A percentile compares a stretch with the other conserved stretches of the same genome.
phyloP scores from a whole-genome alignment of 139 green algal species.

The Pedinophyceae sp. region DNA sequence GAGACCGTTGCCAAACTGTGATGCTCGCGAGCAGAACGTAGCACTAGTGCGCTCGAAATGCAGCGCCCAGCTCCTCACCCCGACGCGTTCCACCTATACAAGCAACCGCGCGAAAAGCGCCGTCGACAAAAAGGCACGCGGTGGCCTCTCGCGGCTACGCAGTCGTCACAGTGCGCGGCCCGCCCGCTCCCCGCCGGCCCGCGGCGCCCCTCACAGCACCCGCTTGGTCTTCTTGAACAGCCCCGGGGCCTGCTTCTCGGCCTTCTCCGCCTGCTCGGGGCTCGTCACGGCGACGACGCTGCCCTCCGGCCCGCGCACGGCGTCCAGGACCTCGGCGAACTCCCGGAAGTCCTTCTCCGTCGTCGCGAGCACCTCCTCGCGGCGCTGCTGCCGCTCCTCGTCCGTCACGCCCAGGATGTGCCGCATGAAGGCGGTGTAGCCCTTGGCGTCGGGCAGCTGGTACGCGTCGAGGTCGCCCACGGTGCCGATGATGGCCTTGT shows the following conservation, averaged over 20 bases:
- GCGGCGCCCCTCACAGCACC: conserved; percentile 23
- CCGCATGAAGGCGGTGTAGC: conserved; percentile 55
- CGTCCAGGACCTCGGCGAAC: conserved; percentile 57
- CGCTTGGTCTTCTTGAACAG: conserved; percentile 54
- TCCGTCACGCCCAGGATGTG: conserved; percentile 81
- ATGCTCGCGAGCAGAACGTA: too few species aligned
- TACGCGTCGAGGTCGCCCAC: conserved; percentile 89
- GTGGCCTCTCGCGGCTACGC: too few species aligned
- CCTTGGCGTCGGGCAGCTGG: conserved; percentile 85
- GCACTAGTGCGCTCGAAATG: too few species aligned
- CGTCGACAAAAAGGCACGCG: too few species aligned
- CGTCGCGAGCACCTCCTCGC: conserved; percentile 74
- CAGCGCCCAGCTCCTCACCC: too few species aligned
- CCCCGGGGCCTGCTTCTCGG: conserved; percentile 36
- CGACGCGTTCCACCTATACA: too few species aligned
- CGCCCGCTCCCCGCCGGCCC: too few species aligned
- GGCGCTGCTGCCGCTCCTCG: conserved; percentile 80
- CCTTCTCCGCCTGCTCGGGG: conserved; percentile 40
- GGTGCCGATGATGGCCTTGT: conserved; percentile 83
- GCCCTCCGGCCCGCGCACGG: conserved; percentile 31
- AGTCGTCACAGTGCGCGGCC: too few species aligned
- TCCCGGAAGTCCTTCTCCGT: conserved; percentile 58
- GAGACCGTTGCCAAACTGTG: too few species aligned
- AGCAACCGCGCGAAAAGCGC: too few species aligned
- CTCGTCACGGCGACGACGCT: conserved; percentile 70